A percentile compares a stretch with the other conserved stretches of the same genome.
Evolutionary conservation across 2,329 filamentous ascomycete species (phyloP).

Genomic region (Colletotrichum karsti): DNA sequence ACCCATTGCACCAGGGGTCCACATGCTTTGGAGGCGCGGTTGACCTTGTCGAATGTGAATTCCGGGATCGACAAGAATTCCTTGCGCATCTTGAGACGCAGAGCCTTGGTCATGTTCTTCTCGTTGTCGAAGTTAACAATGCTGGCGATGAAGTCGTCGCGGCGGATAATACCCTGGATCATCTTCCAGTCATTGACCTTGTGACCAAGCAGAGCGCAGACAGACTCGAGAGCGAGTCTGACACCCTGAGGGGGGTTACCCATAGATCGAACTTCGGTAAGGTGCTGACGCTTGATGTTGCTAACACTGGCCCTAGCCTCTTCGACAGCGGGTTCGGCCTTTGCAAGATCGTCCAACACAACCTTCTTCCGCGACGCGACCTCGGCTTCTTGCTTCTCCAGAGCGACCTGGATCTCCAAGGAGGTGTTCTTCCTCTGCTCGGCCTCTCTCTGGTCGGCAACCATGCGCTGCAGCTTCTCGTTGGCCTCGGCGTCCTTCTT

Average conservation of each 20-base stretch:
- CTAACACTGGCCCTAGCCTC: constrained; percentile 96
- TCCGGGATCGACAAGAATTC: constrained; percentile 93
- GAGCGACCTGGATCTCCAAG: constrained; percentile 84
- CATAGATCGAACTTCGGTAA: constrained; percentile 98
- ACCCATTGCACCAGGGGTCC: constrained; percentile 98
- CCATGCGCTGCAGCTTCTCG: constrained; percentile 96
- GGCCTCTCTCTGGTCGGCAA: constrained; percentile 93
- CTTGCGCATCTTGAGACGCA: constrained; percentile 88
- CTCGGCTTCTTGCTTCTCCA: constrained; percentile 90
- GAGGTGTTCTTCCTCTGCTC: constrained; percentile 91
- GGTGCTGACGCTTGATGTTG: constrained; percentile 97
- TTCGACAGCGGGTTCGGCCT: constrained; percentile 90
- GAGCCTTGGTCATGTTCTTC: constrained; percentile 85
- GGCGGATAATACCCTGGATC: constrained; percentile 86
- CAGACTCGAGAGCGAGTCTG: constrained; percentile 91
- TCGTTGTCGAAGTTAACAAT: constrained; percentile 98
- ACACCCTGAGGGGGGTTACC: constrained; percentile 90
- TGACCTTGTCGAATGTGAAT: constrained; percentile 96
- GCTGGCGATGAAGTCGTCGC: constrained; percentile 96
- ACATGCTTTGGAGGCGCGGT: constrained; percentile 95
- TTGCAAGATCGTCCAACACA: constrained; percentile 86
- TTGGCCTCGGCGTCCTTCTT: constrained; percentile 95
- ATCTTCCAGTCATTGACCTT: constrained; percentile 91
- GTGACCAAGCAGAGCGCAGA: constrained; percentile 93
- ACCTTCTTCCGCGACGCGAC: constrained; percentile 85